Base-by-base conservation (phyloP, 2,329 filamentous ascomycete genomes). In the Nothophaeocryptopus gaeumannii region DNA sequence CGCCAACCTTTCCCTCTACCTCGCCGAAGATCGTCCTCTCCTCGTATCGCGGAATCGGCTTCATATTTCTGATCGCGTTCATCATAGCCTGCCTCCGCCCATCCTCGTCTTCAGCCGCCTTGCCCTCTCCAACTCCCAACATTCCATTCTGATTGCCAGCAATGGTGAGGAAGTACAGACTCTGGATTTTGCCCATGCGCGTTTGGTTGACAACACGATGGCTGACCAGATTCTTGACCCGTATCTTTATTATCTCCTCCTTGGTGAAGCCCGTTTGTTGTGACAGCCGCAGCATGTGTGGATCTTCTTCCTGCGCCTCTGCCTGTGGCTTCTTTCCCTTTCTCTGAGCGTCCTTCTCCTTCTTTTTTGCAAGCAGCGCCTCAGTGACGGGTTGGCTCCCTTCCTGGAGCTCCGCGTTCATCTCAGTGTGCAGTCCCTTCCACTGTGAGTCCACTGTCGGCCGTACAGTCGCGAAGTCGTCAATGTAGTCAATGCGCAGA, bases 161-260 rank as follows among this genome's bases (percentile, higher is more conserved):
- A 60, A 96, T 84, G 35, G 84, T 84, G 54, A 97, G 74, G 61
- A 83, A 78, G 63, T 92, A 95, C 35, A 78, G 63, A 69, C 85
- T 88, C 60, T 80, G 79, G 52, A 99, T 85, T 78, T 97, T 99
- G 67, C 93, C 93, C 72, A 99, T 83, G 75, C 92, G 88, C 15
- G 93, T 97, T 78, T 97, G 92, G 73, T 99, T 97, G 58, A 82
- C 77, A 51, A 99, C 93, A 35, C 73, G 72, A 64, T 92, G 88
- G 4, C 67, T 66, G 39, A 95, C 86, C 39, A 99, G 73, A 40
- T 79, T 77, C 78, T 95, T 96, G 57, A 81, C 74, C 50, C 80
- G 76, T 51, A 95, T 70, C 2, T 59, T 63, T 16, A 64, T 62
- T 44, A 86, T 73, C 52, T 79, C 65, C 1, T 70, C 55, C 49